These are phyloP conservation scores for Raffaelea deltoideospora DNA, from an alignment of 2,329 filamentous ascomycete species.

Conservation along the genomic window DNA sequence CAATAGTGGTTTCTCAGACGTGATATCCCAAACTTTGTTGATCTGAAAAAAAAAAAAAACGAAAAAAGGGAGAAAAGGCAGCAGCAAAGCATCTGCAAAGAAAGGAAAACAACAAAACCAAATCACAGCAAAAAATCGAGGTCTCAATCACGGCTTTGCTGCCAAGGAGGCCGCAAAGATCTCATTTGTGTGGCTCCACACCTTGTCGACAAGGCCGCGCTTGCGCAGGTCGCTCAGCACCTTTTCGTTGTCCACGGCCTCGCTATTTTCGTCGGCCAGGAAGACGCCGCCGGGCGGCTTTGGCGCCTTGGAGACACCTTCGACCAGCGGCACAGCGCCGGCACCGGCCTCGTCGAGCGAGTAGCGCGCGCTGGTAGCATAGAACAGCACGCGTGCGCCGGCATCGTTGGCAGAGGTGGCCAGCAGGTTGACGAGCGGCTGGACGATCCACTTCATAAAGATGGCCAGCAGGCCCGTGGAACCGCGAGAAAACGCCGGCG, in stretches of 20 bases:
- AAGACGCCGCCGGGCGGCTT: conserved; percentile 21
- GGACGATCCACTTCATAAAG: not conserved
- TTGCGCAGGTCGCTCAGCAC: conserved; percentile 13
- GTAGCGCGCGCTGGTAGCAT: conserved; percentile 15
- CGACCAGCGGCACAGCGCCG: conserved; percentile 10
- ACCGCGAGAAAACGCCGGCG: conserved; percentile 11
- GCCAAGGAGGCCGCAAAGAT: conserved; percentile 14
- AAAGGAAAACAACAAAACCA: not conserved
- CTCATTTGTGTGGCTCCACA: conserved; percentile 21
- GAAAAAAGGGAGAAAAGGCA: no score
- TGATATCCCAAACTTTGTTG: no score
- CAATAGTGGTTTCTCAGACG: no score
- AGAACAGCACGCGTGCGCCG: conserved; percentile 21
- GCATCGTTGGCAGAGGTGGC: conserved; percentile 15
- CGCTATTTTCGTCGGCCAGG: conserved; percentile 18
- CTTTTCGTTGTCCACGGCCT: conserved; percentile 13
- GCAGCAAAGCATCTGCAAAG: no score
- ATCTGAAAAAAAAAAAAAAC: not conserved
- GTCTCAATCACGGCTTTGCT: not conserved
- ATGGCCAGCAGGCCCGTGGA: conserved; percentile 3
- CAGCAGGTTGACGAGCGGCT: conserved; percentile 11
- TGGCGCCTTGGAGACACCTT: not conserved
- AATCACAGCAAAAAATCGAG: no score
- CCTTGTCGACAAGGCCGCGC: conserved; percentile 14
- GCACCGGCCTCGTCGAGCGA: not conserved